phyloP scores from a whole-genome alignment of 208 protist genomes.

The Leishmania gerbilli region DNA sequence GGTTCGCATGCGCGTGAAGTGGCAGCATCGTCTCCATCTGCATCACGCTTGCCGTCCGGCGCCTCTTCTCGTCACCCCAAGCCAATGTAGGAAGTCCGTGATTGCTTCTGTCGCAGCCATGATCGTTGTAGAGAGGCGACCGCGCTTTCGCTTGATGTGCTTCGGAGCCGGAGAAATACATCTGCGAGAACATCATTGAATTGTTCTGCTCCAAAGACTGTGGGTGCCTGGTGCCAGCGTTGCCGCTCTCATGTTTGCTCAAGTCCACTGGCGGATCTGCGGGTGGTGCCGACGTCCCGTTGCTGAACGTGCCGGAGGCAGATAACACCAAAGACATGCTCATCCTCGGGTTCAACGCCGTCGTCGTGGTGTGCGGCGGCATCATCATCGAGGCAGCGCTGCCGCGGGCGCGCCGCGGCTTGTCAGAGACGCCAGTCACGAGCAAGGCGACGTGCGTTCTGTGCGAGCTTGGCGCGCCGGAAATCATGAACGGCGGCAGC shows the following conservation, averaged over 20 bases:
- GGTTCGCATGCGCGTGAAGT: too few relatives aligned
- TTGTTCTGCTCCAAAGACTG: background rate
- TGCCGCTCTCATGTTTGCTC: background rate
- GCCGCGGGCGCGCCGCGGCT: background rate
- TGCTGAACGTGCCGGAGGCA: conserved; percentile 3
- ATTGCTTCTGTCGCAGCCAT: background rate
- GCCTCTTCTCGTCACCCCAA: background rate
- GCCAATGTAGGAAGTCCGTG: too few relatives aligned
- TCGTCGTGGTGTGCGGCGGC: background rate
- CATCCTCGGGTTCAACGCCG: conserved; percentile 5
- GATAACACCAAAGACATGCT: conserved; percentile 19
- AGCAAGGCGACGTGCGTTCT: too few relatives aligned
- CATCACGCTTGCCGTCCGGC: background rate
- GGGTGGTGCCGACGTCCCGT: background rate
- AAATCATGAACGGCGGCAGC: conserved; percentile 2
- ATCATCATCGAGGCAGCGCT: background rate
- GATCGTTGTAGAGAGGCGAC: background rate
- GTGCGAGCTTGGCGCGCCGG: background rate
- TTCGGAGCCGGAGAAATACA: conserved; percentile 5
- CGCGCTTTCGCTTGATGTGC: background rate
- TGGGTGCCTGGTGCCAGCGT: background rate
- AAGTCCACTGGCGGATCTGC: background rate
- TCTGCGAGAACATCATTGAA: conserved; percentile 17
- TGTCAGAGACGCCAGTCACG: background rate
- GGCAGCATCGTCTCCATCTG: background rate